Base-by-base conservation (phyloP, 164 flowering plant genomes). In the Taxillus chinensis region DNA sequence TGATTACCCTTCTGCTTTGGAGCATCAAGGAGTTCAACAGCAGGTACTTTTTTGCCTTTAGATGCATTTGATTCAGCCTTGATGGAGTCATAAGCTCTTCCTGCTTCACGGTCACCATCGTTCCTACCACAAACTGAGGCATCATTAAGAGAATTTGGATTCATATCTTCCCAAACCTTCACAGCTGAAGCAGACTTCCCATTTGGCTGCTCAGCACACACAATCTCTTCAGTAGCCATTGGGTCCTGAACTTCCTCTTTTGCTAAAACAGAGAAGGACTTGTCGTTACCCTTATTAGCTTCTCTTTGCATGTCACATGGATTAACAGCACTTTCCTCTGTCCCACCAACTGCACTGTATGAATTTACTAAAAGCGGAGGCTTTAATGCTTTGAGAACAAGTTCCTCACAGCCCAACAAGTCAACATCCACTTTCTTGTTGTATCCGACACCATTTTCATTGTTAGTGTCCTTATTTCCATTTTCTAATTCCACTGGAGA, bases 321-420 rank as follows among this genome's bases (percentile, higher is more conserved):
- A 41, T 64, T 39, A 56, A 10, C 57, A 13, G 8, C 48, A 38
- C 65, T 45, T 60, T 68, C 68, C 43, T 27, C 56, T 11, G 45
- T 15, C 41, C 70, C 72, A 62, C 39, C 67, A 61, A 3, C 54
- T 58, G 50, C 43, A 55, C 66, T 27, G 27, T 27, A 38, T 62
- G 74, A 51, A 75, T 68, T 71, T 4, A 82, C 75, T 39, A 81
- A 43, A 65, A 82, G 76, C 38, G 85, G 90, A 65, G 82, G 81
- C 69, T 78, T 79, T 63, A 79, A 57, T 13, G 85, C 70, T n/a
- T 72, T 71, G 40, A 80, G 71, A 64, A 82, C 78, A 45, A 82
- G 79, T 62, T 73, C 75, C 50, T 79, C 80, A 39, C 78, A 81
- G 42, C 71, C 78, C 41, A 49, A 61, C 9, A 59, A 13, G 45